Conservation (phyloP, 768 basidiomycete species). For the Dendrothele bispora region DNA sequence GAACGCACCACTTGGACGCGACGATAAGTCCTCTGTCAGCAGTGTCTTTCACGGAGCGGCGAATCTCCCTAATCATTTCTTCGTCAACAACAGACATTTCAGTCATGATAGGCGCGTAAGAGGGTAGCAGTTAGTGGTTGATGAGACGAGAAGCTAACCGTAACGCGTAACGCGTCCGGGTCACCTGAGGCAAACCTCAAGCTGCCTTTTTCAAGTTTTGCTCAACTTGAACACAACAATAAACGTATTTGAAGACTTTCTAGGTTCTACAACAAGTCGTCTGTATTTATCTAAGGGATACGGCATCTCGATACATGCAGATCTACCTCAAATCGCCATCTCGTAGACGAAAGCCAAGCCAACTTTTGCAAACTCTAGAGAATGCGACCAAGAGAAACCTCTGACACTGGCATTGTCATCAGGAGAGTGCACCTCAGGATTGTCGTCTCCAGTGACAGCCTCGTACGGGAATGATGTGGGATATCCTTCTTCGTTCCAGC, state of each 20-base stretch:
- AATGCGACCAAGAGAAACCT: slow-evolving; percentile 42
- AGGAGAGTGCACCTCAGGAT: slow-evolving; percentile 22
- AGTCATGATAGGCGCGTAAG: too few species aligned
- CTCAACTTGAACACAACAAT: too few species aligned
- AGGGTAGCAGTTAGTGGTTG: too few species aligned
- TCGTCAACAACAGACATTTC: slow-evolving; percentile 1
- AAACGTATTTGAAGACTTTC: too few species aligned
- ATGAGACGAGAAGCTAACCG: too few species aligned
- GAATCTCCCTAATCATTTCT: slow-evolving; percentile 1
- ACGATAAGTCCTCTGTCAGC: not conserved
- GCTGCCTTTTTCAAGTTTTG: too few species aligned
- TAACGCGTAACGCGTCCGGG: too few species aligned
- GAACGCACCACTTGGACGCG: slow-evolving; percentile 4
- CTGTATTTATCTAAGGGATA: too few species aligned
- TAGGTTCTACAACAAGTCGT: too few species aligned
- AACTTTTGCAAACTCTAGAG: slow-evolving; percentile 59
- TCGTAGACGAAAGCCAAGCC: slow-evolving; percentile 22
- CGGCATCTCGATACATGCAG: too few species aligned
- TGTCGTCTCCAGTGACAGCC: slow-evolving; percentile 19
- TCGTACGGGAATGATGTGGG: slow-evolving; percentile 42
- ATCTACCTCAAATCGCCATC: not conserved
- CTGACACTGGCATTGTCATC: slow-evolving; percentile 34
- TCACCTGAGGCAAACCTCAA: too few species aligned
- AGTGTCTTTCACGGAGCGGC: not conserved
- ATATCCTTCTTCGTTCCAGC: slow-evolving; percentile 42